phyloP scores from a whole-genome alignment of 306 rosid species.

The Spatholobus suberectus region DNA sequence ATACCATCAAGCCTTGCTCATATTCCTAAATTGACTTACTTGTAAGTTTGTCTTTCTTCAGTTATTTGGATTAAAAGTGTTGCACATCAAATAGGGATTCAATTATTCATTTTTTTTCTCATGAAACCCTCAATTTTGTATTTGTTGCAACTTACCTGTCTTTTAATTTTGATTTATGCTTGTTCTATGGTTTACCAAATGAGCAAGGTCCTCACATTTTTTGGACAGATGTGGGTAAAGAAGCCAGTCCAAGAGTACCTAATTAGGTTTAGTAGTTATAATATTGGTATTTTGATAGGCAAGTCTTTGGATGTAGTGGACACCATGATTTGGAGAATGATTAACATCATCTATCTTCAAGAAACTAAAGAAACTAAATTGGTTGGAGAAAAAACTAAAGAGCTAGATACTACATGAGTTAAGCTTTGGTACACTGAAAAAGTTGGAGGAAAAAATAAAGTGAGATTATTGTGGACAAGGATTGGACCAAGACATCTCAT shows the following conservation, averaged over 20 bases:
- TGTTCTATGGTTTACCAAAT: neutral
- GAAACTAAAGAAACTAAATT: neutral
- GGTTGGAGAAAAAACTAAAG: neutral
- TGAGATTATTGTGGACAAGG: neutral
- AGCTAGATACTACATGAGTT: neutral
- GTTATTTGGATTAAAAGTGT: constrained; percentile 4
- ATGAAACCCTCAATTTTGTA: neutral
- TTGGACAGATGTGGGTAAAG: neutral
- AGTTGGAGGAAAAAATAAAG: neutral
- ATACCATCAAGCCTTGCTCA: constrained; percentile 86
- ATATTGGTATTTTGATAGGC: neutral
- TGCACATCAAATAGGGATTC: neutral
- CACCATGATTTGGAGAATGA: neutral
- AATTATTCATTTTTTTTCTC: neutral
- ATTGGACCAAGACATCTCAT: neutral
- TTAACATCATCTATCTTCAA: neutral
- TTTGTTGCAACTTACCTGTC: neutral
- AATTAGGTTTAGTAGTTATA: neutral
- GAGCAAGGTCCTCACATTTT: neutral
- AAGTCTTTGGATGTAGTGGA: neutral
- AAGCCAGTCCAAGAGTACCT: neutral
- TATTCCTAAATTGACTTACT: constrained; percentile 82
- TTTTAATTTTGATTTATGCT: constrained; percentile 7
- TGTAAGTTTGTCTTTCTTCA: constrained; percentile 70
- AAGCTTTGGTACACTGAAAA: neutral